Conservation (phyloP, 345 rosid genomes). For the Salix exigua region DNA sequence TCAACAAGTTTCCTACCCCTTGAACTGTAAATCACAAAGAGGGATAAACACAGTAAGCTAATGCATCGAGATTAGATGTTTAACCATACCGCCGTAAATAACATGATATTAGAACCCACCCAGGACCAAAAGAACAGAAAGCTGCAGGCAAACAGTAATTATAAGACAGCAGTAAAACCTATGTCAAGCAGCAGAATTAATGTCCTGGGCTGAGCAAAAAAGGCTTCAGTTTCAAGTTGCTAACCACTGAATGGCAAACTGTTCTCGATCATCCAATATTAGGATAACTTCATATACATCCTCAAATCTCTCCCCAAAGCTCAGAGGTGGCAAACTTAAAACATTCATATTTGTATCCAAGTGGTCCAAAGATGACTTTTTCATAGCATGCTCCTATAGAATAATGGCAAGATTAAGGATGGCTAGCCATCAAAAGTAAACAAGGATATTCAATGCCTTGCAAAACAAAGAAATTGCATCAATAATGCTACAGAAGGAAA, state of each 20-base stretch:
- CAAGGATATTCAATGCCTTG: not conserved
- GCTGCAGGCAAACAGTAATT: not conserved
- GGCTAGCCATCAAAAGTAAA: not conserved
- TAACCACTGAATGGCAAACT: constrained; percentile 65
- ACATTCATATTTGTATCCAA: constrained; percentile 26
- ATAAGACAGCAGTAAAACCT: not conserved
- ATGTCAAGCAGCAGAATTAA: not conserved
- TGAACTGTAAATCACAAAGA: constrained; percentile 47
- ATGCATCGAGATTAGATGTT: not conserved
- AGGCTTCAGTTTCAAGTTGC: constrained; percentile 25
- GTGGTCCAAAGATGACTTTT: constrained; percentile 34
- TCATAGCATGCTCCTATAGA: constrained; percentile 22
- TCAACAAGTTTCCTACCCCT: constrained; percentile 62
- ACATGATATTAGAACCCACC: not conserved
- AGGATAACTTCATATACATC: constrained; percentile 68
- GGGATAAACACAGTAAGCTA: not conserved
- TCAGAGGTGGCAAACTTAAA: constrained; percentile 63
- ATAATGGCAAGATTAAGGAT: constrained; percentile 5
- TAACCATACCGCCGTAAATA: not conserved
- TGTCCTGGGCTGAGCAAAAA: constrained; percentile 1
- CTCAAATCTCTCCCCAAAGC: constrained; percentile 69
- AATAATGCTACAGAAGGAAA: not conserved
- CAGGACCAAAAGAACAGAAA: not conserved
- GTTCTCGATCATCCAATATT: constrained; percentile 82
- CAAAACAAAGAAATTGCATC: not conserved